These are phyloP conservation scores for Colletotrichum tanaceti DNA, from an alignment of 2,329 filamentous ascomycete species.

Conservation along the genomic window DNA sequence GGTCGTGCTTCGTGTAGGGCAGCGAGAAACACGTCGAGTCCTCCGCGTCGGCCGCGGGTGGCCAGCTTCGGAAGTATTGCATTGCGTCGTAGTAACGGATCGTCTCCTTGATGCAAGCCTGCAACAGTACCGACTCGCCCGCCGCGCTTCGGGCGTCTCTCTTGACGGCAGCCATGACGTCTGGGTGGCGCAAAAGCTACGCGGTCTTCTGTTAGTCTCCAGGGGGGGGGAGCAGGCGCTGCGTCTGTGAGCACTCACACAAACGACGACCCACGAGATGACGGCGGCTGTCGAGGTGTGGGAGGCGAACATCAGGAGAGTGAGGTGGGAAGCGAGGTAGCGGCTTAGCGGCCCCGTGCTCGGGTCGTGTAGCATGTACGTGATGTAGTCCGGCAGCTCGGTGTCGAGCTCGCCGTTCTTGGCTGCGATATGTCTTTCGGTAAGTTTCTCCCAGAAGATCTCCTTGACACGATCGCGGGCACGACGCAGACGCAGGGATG, in stretches of 20 bases:
- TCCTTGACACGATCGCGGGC: slow-evolving; percentile 39
- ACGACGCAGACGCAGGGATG: slow-evolving; percentile 27
- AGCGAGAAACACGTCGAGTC: slow-evolving; percentile 39
- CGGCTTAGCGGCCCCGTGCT: slow-evolving; percentile 34
- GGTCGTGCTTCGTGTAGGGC: slow-evolving; percentile 38
- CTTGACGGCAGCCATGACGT: slow-evolving; percentile 37
- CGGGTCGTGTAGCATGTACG: slow-evolving; percentile 39
- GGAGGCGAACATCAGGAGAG: slow-evolving; percentile 41
- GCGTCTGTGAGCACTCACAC: slow-evolving; percentile 25
- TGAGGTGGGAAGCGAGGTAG: slow-evolving; percentile 38
- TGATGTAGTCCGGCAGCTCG: slow-evolving; percentile 41
- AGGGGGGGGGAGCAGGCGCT: too few relatives aligned
- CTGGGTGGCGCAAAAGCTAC: slow-evolving; percentile 41
- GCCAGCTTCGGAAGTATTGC: slow-evolving; percentile 23
- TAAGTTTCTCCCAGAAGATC: slow-evolving; percentile 41
- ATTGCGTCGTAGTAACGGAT: slow-evolving; percentile 39
- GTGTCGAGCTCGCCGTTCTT: slow-evolving; percentile 22
- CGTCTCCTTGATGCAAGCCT: slow-evolving; percentile 43
- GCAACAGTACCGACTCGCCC: slow-evolving; percentile 33
- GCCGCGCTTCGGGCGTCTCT: slow-evolving; percentile 36
- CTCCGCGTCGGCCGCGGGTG: slow-evolving; percentile 25
- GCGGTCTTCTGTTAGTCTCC: background rate
- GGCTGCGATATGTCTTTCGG: slow-evolving; percentile 27
- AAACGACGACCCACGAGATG: slow-evolving; percentile 40
- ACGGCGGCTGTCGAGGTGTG: slow-evolving; percentile 39